Evolutionary conservation across 441 rosid genomes (phyloP).

Genomic region (Brassica hybrid): DNA sequence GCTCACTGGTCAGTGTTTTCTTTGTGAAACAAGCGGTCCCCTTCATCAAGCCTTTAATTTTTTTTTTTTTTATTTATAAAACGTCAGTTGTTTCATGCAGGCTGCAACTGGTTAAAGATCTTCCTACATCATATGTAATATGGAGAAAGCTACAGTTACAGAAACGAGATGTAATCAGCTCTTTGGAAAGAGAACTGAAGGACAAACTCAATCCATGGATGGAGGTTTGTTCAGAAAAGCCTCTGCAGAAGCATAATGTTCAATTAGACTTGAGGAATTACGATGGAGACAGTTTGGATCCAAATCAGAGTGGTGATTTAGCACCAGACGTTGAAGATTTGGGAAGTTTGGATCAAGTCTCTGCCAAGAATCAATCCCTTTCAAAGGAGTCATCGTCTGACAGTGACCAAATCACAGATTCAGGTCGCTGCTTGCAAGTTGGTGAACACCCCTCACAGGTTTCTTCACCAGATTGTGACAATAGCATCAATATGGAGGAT

Average conservation of each 20-base stretch:
- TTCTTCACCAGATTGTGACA: constrained; percentile 36
- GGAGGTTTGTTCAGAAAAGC: constrained; percentile 52
- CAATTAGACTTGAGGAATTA: not conserved
- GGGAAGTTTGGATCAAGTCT: constrained; percentile 39
- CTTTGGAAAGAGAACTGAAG: constrained; percentile 68
- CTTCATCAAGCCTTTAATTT: constrained; percentile 27
- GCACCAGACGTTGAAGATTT: constrained; percentile 45
- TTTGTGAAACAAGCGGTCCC: constrained; percentile 35
- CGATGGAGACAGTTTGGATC: too few species aligned
- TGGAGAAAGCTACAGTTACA: constrained; percentile 67
- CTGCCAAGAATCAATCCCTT: constrained; percentile 27
- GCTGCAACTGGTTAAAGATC: constrained; percentile 75
- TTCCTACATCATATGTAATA: constrained; percentile 71
- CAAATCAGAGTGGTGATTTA: constrained; percentile 32
- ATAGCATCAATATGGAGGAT: constrained; percentile 22
- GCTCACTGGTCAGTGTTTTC: constrained; percentile 79
- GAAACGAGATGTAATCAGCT: constrained; percentile 56
- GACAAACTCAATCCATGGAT: constrained; percentile 47
- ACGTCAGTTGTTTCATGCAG: constrained; percentile 47
- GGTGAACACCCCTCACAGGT: constrained; percentile 32
- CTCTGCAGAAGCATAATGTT: too few species aligned
- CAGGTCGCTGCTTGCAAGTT: constrained; percentile 45
- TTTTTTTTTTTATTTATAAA: constrained; percentile 15
- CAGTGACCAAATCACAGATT: constrained; percentile 42
- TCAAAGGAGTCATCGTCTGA: constrained; percentile 28